Conservation (phyloP, 768 basidiomycete species). For the Strobilomyces confusus region DNA sequence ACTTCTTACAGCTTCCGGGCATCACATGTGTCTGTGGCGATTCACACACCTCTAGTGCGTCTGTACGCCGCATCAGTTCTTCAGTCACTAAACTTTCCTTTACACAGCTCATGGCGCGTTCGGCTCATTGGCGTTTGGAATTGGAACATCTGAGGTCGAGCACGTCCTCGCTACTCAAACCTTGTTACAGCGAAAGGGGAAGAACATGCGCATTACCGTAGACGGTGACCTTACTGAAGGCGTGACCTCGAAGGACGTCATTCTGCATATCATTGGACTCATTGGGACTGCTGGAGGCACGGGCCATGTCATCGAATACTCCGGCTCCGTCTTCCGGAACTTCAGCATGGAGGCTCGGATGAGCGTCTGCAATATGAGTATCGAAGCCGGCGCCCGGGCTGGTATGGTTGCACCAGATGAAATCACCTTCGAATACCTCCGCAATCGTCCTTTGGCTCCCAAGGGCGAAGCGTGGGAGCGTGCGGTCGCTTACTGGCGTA, state of each 20-base stretch:
- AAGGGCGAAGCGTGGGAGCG: slow-evolving; percentile 82
- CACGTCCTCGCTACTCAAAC: slow-evolving; percentile 93
- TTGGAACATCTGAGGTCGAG: slow-evolving; percentile 92
- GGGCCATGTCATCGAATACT: slow-evolving; percentile 88
- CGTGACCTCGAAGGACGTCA: slow-evolving; percentile 86
- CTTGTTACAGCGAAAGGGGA: slow-evolving; percentile 78
- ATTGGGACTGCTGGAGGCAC: slow-evolving; percentile 95
- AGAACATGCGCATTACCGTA: slow-evolving; percentile 91
- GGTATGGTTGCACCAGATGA: slow-evolving; percentile 93
- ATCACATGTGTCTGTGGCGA: slow-evolving; percentile 89
- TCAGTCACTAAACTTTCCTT: slow-evolving; percentile 1
- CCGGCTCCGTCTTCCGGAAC: slow-evolving; percentile 80
- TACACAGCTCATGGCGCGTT: slow-evolving; percentile 81
- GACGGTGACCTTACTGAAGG: slow-evolving; percentile 79
- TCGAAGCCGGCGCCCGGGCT: slow-evolving; percentile 89
- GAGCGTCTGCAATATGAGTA: slow-evolving; percentile 94
- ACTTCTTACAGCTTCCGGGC: slow-evolving; percentile 53
- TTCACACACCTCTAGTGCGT: slow-evolving; percentile 87
- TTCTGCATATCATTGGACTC: slow-evolving; percentile 84
- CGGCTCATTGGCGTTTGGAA: slow-evolving; percentile 89
- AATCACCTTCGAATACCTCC: slow-evolving; percentile 79
- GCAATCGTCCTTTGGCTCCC: slow-evolving; percentile 75
- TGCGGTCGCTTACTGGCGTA: slow-evolving; percentile 83
- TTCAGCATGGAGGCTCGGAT: slow-evolving; percentile 90
- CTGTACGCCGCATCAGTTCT: background rate